phyloP scores from a whole-genome alignment of 179 eudicot genomes.

The Actinidia polygama region DNA sequence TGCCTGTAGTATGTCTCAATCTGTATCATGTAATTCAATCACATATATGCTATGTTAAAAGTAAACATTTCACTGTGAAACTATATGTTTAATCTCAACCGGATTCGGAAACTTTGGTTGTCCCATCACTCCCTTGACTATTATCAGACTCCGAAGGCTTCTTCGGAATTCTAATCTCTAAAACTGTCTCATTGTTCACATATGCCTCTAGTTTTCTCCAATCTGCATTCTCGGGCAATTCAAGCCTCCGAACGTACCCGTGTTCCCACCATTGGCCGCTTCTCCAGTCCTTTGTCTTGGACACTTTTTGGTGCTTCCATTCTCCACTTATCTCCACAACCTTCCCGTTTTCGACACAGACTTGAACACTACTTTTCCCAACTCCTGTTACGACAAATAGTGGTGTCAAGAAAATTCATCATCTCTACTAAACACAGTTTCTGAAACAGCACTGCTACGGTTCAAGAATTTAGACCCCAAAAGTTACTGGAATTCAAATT shows the following conservation, averaged over 20 bases:
- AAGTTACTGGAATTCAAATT: too few species aligned
- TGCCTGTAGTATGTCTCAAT: neutral
- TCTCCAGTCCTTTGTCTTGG: constrained; percentile 69
- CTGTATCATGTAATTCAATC: neutral
- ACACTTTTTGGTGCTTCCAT: constrained; percentile 48
- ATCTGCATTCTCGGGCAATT: constrained; percentile 72
- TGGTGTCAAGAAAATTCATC: constrained; percentile 11
- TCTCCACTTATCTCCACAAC: constrained; percentile 75
- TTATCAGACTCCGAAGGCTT: constrained; percentile 37
- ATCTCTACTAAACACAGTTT: neutral
- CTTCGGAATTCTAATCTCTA: constrained; percentile 77
- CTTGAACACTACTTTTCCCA: constrained; percentile 48
- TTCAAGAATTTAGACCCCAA: too few species aligned
- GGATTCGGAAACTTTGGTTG: neutral
- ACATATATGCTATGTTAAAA: neutral
- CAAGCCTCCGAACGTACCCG: constrained; percentile 80
- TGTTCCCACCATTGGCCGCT: constrained; percentile 85
- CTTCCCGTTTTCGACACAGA: constrained; percentile 72
- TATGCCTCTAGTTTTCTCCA: constrained; percentile 68
- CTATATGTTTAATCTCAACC: neutral
- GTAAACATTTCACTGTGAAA: neutral
- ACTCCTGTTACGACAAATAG: constrained; percentile 43
- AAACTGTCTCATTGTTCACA: constrained; percentile 40
- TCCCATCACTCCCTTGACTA: constrained; percentile 28
- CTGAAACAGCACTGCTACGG: neutral